A percentile compares a stretch with the other conserved stretches of the same genome.
Evolutionary conservation across 1,139 yeast genomes (phyloP).

Genomic region (Protomyces macrosporus): DNA sequence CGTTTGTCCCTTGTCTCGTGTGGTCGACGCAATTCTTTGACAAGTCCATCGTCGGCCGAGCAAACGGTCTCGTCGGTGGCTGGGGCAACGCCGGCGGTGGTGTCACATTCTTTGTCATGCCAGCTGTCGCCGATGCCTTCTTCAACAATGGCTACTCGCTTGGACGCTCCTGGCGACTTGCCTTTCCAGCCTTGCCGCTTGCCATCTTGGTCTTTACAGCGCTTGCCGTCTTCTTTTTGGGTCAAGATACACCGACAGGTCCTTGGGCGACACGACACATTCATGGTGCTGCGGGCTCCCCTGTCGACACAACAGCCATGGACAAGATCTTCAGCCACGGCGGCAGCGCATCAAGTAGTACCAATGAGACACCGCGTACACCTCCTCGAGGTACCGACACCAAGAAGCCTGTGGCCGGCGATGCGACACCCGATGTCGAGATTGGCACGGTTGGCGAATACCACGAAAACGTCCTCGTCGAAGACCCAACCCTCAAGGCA

Average conservation of each 20-base stretch:
- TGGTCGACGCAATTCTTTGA: slow-evolving; percentile 40
- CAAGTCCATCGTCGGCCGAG: slow-evolving; percentile 39
- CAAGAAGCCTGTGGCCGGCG: slow-evolving; percentile 29
- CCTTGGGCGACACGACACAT: slow-evolving; percentile 38
- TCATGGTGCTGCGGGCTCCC: slow-evolving; percentile 33
- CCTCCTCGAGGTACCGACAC: slow-evolving; percentile 26
- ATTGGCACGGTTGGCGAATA: not conserved
- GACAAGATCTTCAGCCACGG: slow-evolving; percentile 7
- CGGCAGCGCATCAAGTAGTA: slow-evolving; percentile 25
- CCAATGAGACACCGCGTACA: slow-evolving; percentile 31
- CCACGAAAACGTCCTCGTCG: slow-evolving; percentile 32
- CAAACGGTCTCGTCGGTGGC: slow-evolving; percentile 40
- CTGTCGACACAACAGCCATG: slow-evolving; percentile 14
- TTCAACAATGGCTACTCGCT: slow-evolving; percentile 34
- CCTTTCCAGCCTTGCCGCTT: slow-evolving; percentile 40
- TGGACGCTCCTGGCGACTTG: slow-evolving; percentile 37
- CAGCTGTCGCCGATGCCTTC: slow-evolving; percentile 36
- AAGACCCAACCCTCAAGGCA: slow-evolving; percentile 35
- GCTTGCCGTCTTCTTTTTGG: slow-evolving; percentile 34
- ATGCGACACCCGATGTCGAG: slow-evolving; percentile 9
- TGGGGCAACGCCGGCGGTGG: slow-evolving; percentile 43
- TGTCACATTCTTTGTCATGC: slow-evolving; percentile 41
- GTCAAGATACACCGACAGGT: slow-evolving; percentile 41
- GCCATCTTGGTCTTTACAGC: slow-evolving; percentile 37
- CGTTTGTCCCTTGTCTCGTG: slow-evolving; percentile 39